Conservation (phyloP, 2,329 filamentous ascomycete genomes). For the Penicillium hordei region DNA sequence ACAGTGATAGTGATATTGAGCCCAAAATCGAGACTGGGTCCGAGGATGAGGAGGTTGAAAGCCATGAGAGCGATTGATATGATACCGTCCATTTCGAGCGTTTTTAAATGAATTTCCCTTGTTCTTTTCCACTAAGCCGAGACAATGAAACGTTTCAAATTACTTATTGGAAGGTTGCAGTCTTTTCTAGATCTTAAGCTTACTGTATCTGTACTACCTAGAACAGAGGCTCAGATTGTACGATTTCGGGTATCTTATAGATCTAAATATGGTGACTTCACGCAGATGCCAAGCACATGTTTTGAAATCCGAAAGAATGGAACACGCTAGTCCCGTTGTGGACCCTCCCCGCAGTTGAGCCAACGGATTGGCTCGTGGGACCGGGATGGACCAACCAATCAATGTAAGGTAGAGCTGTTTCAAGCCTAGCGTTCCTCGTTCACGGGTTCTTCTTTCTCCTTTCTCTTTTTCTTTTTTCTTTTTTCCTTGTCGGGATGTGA, state of each 20-base stretch:
- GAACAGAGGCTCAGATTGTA: not conserved
- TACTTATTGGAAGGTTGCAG: not conserved
- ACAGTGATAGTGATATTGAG: not conserved
- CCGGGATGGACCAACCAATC: not conserved
- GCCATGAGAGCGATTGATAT: not conserved
- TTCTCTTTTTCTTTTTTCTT: not conserved
- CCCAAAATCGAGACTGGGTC: not conserved
- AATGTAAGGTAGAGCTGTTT: not conserved
- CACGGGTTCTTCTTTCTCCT: not conserved
- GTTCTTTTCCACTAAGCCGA: not conserved
- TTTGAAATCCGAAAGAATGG: not conserved
- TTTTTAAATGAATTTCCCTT: not conserved
- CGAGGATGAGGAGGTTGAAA: not conserved
- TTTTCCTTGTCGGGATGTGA: not conserved
- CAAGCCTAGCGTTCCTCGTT: not conserved
- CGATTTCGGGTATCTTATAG: not conserved
- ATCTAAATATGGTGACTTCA: not conserved
- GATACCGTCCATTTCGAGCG: not conserved
- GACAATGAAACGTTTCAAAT: not conserved
- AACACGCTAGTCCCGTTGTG: not conserved
- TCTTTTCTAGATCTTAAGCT: not conserved
- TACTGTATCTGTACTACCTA: not conserved
- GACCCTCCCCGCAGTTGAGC: slow-evolving; percentile 2
- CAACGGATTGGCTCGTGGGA: not conserved
- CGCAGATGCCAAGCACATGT: not conserved